Conservation (phyloP, 2,329 filamentous ascomycete species). For the Phialophora macrospora region DNA sequence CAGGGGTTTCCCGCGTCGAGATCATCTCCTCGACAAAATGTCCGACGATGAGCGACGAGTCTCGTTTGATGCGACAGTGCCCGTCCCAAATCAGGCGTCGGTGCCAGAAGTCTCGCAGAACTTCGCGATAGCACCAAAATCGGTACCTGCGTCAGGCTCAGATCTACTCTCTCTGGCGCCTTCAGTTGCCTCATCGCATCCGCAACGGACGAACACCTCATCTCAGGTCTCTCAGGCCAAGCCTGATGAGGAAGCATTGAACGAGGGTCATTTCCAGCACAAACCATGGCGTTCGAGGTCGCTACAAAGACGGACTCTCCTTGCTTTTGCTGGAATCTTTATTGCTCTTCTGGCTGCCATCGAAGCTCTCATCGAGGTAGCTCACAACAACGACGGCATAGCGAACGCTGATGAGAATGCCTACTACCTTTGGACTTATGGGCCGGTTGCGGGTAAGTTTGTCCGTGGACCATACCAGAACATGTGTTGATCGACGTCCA, state of each 20-base stretch:
- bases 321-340: constrained; percentile 1
- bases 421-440: constrained; percentile 5
- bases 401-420: constrained; percentile 2
- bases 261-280: background rate
- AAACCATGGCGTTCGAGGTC: background rate
- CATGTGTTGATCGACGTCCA: background rate
- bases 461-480: background rate
- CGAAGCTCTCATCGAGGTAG: background rate
- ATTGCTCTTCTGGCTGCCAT: background rate
- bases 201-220: background rate
- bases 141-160: background rate
- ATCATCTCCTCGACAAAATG: background rate
- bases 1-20: background rate
- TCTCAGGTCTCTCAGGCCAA: background rate
- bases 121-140: background rate
- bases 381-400: background rate
- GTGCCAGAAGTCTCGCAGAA: background rate
- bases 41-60: background rate
- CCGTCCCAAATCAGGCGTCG: background rate
- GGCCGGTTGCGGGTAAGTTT: background rate
- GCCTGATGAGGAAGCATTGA: background rate
- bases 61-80: too few relatives aligned
- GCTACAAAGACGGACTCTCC: background rate
- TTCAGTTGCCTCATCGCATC: background rate
- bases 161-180: background rate